A percentile compares a stretch with the other conserved stretches of the same genome.
Conservation (phyloP, 2,329 filamentous ascomycete genomes). For the Fusarium hostae region DNA sequence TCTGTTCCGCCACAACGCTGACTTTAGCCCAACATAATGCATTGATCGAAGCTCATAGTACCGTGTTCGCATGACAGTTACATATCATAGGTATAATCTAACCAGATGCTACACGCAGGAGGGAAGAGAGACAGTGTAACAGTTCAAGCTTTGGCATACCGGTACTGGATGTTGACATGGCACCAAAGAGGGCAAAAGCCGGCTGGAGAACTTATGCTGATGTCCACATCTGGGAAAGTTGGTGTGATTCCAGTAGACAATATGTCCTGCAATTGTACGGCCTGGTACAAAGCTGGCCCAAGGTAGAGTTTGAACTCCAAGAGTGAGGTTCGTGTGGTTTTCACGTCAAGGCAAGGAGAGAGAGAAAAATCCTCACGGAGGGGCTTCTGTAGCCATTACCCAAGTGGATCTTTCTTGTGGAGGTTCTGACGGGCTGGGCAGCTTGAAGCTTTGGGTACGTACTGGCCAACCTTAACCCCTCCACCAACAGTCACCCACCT, state of each 20-base stretch:
- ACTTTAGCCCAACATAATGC: background rate
- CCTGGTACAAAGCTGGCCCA: background rate
- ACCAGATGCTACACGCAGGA: background rate
- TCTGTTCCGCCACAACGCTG: background rate
- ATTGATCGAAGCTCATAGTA: background rate
- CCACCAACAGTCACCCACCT: conserved; percentile 23
- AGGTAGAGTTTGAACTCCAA: background rate
- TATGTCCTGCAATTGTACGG: background rate
- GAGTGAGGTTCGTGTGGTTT: background rate
- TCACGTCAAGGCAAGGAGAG: background rate
- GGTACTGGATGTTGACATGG: background rate
- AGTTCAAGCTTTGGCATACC: background rate
- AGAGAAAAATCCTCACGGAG: background rate
- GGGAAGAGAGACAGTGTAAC: background rate
- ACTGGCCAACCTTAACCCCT: conserved; percentile 32
- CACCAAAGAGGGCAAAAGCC: background rate
- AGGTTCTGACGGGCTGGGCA: background rate
- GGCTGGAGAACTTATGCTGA: background rate
- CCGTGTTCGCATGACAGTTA: background rate
- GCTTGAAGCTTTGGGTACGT: conserved; percentile 27
- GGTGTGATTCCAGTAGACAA: background rate
- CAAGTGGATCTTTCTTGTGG: conserved; percentile 22
- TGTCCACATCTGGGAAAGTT: background rate
- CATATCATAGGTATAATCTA: background rate
- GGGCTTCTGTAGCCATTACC: conserved; percentile 3